Evolutionary conservation across 768 basidiomycete species (phyloP), one percentile per base, ranked within the genome.

Genomic region (Lactifluus subvellereus): DNA sequence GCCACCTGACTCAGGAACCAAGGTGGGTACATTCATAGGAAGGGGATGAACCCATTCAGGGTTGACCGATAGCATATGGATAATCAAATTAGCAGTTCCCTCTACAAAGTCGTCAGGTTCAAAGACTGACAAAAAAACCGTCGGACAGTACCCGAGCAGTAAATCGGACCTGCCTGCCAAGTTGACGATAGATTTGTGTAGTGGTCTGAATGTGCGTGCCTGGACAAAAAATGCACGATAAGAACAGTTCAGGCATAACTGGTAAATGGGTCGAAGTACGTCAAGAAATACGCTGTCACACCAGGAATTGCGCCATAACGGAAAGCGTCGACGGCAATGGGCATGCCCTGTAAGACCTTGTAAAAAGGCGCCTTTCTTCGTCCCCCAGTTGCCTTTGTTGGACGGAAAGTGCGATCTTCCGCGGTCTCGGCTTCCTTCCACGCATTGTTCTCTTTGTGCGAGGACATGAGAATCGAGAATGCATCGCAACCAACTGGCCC

Each of bases 261-360:
- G 18, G 47, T 42, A 38, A 13, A n/a, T 16, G 16, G 8, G 37
- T 40, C n/a, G n/a, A 10, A 14, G 14, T 69, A 95, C 94, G 94
- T 93, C 65, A 98, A 74, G 68, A 97, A 93, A 73, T 98, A 98
- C 0, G 94, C 91, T 33, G 84, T 90, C 30, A 98, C 84, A 10
- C 84, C 86, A 6, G 95, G 94, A 54, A 99, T 94, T 32, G 80
- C 79, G 6, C 96, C 97, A 72, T 98, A 99, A 42, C 88, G 84
- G 75, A 99, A 99, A 1, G 95, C 97, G 71, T 99, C 97, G 0
- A 99, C 97, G 16, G 96, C 94, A 30, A 99, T 89, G 9, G 95
- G 94, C 94, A 98, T 97, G 1, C 97, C 96, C 69, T 92, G 89
- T 68, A 98, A 72, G 27, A 94, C 83, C 76, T 98, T 99, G 76